Percentiles rank a stretch among this genome's conserved stretches.
Evolutionary conservation across 1,284 basidiomycete species (phyloP).

Genomic region (Microbotryomycetes sp.): DNA sequence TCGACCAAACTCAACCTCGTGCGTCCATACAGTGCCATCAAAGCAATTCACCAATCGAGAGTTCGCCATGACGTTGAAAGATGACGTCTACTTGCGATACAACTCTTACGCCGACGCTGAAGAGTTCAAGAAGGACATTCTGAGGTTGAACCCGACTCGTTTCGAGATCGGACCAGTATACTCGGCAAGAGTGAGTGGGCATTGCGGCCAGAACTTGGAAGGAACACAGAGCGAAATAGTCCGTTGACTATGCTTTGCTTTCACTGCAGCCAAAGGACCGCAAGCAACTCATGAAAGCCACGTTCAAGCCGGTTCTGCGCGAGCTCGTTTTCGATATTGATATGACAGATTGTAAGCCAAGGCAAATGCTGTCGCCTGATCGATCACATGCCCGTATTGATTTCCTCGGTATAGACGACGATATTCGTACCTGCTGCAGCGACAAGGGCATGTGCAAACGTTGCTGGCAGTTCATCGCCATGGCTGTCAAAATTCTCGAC

Average conservation of each 20-base stretch:
- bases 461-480: constrained; percentile 93
- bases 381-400: background rate
- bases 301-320: constrained; percentile 70
- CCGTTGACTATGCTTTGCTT: constrained; percentile 14
- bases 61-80: constrained; percentile 90
- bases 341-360: constrained; percentile 75
- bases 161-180: constrained; percentile 98
- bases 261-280: constrained; percentile 73
- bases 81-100: constrained; percentile 91
- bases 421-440: constrained; percentile 88
- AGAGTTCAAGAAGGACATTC: constrained; percentile 86
- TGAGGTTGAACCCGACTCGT: constrained; percentile 73
- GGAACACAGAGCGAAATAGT: background rate
- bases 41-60: constrained; percentile 85
- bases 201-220: no score
- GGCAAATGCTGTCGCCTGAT: no score
- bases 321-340: constrained; percentile 99
- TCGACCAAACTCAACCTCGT: background rate
- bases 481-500: constrained; percentile 86
- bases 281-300: constrained; percentile 70
- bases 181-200: constrained; percentile 65
- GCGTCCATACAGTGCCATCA: constrained; percentile 43
- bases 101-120: constrained; percentile 79
- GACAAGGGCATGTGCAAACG: constrained; percentile 84
- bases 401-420: constrained; percentile 54